Conservation (phyloP, 2,329 filamentous ascomycete genomes). For the Penicillium sp. region DNA sequence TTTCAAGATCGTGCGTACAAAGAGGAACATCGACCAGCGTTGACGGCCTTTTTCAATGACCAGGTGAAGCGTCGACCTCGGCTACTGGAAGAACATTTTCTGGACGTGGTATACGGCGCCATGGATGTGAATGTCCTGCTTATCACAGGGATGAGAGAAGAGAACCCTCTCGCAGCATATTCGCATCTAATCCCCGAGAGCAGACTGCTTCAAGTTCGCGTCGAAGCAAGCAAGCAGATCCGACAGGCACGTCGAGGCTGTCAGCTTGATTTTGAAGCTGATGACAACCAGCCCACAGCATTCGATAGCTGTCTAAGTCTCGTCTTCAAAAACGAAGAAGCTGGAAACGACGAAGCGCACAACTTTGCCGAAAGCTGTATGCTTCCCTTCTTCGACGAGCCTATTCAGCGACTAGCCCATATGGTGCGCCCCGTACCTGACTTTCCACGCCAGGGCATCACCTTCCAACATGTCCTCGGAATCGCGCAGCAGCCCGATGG, state of each 20-base stretch:
- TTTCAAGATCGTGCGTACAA: conserved; percentile 65
- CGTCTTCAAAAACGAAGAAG: conserved; percentile 59
- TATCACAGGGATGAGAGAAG: conserved; percentile 69
- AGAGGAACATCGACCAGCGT: conserved; percentile 61
- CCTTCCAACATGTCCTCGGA: conserved; percentile 65
- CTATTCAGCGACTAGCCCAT: conserved; percentile 53
- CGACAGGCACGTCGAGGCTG: conserved; percentile 31
- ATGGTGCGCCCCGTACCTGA: conserved; percentile 59
- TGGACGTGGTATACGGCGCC: conserved; percentile 52
- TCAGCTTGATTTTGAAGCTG: background rate
- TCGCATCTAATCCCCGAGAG: conserved; percentile 61
- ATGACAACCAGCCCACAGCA: conserved; percentile 25
- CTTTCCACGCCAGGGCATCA: conserved; percentile 59
- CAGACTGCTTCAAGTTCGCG: conserved; percentile 61
- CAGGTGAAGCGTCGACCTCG: conserved; percentile 53
- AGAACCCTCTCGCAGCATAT: conserved; percentile 60
- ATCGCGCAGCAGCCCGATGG: conserved; percentile 61
- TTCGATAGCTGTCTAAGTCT: conserved; percentile 49
- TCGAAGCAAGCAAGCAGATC: conserved; percentile 51
- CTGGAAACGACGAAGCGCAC: conserved; percentile 48
- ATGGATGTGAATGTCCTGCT: conserved; percentile 61
- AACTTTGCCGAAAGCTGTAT: conserved; percentile 53
- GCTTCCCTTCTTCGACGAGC: conserved; percentile 55
- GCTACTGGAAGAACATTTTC: conserved; percentile 60
- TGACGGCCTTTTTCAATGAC: conserved; percentile 60